Conservation (phyloP, 2,329 filamentous ascomycete species). For the Fusarium chaquense region DNA sequence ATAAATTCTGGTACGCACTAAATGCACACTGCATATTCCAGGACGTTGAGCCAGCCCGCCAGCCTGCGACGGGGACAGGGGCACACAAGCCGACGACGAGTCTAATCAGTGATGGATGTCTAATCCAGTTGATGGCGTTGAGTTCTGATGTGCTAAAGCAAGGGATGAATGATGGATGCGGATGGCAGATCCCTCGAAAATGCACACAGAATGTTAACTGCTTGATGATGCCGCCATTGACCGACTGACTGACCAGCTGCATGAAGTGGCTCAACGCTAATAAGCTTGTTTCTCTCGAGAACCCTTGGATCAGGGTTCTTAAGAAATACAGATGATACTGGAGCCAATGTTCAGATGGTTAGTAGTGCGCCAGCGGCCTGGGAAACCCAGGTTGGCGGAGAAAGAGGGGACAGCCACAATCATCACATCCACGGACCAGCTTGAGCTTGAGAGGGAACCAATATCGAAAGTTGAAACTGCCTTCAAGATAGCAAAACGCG, state of each 20-base stretch:
- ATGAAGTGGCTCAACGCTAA: slow-evolving; percentile 33
- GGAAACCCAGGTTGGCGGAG: slow-evolving; percentile 24
- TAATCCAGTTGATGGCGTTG: slow-evolving; percentile 37
- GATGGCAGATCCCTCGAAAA: slow-evolving; percentile 33
- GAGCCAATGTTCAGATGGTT: slow-evolving; percentile 7
- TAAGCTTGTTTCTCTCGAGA: slow-evolving; percentile 25
- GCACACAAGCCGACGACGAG: slow-evolving; percentile 41
- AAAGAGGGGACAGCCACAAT: slow-evolving; percentile 13
- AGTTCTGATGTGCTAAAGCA: slow-evolving; percentile 37
- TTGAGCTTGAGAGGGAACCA: slow-evolving; percentile 10
- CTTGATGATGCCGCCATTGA: slow-evolving; percentile 11
- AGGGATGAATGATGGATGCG: slow-evolving; percentile 32
- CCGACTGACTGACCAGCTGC: slow-evolving; percentile 29
- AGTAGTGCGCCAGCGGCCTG: slow-evolving; percentile 21
- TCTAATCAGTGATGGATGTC: slow-evolving; percentile 12
- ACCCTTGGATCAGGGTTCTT: slow-evolving; percentile 21
- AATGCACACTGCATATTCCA: slow-evolving; percentile 34
- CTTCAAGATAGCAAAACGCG: slow-evolving; percentile 7
- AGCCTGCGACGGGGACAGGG: slow-evolving; percentile 36
- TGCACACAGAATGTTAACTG: not conserved
- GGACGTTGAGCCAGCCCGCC: slow-evolving; percentile 37
- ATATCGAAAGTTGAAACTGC: slow-evolving; percentile 2
- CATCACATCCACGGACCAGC: not conserved
- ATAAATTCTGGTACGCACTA: slow-evolving; percentile 20
- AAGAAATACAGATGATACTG: slow-evolving; percentile 14